Conservation (phyloP, 2,329 filamentous ascomycete genomes). For the Lecanicillium sp. region DNA sequence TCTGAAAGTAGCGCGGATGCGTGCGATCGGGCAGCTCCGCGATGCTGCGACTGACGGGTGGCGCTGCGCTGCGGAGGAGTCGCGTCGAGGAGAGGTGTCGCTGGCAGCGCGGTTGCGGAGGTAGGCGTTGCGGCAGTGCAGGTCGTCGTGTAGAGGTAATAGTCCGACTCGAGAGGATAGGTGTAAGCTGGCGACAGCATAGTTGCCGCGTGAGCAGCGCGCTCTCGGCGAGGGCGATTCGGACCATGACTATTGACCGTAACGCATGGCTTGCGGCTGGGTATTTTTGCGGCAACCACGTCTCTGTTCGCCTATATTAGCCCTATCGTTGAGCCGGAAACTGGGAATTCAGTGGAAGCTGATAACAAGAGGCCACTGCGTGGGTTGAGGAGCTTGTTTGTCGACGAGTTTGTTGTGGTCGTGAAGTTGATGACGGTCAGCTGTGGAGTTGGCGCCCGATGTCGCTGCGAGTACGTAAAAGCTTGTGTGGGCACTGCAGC, state of each 20-base stretch:
- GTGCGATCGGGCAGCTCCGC: constrained; percentile 29
- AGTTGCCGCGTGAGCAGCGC: not conserved
- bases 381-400: too few species aligned
- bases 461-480: too few species aligned
- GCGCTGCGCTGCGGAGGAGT: not conserved
- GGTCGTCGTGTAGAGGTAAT: not conserved
- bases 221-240: not conserved
- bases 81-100: constrained; percentile 1
- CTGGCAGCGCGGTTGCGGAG: not conserved
- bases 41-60: constrained; percentile 25
- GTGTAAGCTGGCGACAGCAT: not conserved
- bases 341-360: too few species aligned
- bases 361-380: too few species aligned
- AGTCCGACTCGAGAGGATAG: not conserved
- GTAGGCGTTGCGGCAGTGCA: not conserved
- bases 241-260: constrained; percentile 1
- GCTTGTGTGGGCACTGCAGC: too few species aligned
- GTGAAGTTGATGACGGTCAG: too few species aligned
- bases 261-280: too few species aligned
- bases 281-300: too few species aligned
- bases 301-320: too few species aligned
- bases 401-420: too few species aligned
- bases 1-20: constrained; percentile 30
- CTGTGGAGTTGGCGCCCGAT: too few species aligned
- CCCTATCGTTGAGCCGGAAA: too few species aligned